Base-by-base conservation (phyloP, 768 basidiomycete genomes). In the Gelatoporia subvermispora region DNA sequence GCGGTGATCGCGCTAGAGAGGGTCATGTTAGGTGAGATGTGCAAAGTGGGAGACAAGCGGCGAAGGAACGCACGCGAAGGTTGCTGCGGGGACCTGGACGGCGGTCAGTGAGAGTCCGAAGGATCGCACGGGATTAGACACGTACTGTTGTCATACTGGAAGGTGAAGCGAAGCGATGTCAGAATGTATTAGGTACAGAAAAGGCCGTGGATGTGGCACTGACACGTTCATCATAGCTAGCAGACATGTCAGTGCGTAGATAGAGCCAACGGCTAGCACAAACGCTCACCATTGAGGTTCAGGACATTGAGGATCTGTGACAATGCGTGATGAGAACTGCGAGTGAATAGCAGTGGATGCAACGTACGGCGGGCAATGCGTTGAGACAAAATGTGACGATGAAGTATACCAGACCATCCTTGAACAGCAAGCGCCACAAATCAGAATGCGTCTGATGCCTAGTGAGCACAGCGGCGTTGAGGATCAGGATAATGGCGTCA, bases 341-440 rank as follows among this genome's bases (percentile, higher is more conserved):
- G 28, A 35, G 10, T 8, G 2, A 36, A 10, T 18, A 1, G 41
- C 48, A 20, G 17, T 18, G 10, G 24, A 11, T 11, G 8, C 11
- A 3, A 63, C 79, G 55, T 61, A 84, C 82, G 18, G 86, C 85
- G 31, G 84, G 84, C 43, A 85, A 70, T 49, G 77, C 76, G 54
- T 86, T 87, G 45, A 75, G 81, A 15, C 77, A 70, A 52, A 84
- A 85, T 1, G 84, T 77, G 35, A 84, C 68, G 22, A 85, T 49
- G 58, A 86, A 86, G 60, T 81, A 86, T 5, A 84, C 77, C 39
- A 88, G 67, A 17, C 86, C 85, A 56, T 87, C 85, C n/a, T 76
- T 72, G 66, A 86, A 85, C 43, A 88, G 75, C 41, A 88, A 64
- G 55, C 75, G 73, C 75, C 84, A 85, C n/a, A 88, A 70, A 50